These are phyloP conservation scores for Quercus agrifolia DNA, from an alignment of 306 rosid genomes.

Conservation along the genomic window DNA sequence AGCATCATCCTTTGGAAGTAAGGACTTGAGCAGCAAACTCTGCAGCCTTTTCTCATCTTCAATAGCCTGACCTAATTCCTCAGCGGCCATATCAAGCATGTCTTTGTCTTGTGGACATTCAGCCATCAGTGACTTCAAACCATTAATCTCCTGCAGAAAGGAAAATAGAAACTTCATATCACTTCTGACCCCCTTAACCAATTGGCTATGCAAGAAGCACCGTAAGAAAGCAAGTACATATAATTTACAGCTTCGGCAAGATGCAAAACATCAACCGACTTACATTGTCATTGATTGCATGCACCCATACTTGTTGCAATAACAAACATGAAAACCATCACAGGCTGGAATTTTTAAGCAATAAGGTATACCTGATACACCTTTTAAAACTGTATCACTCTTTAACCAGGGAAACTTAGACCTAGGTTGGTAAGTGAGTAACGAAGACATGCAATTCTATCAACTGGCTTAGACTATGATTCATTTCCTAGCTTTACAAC, in stretches of 20 bases:
- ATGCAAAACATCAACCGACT: background rate
- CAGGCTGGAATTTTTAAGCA: background rate
- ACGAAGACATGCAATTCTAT: background rate
- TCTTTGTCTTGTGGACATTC: constrained; percentile 81
- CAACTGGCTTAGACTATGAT: background rate
- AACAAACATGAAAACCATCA: background rate
- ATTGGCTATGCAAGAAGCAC: background rate
- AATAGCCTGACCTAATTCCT: constrained; percentile 58
- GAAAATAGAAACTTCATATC: constrained; percentile 10
- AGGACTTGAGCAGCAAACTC: constrained; percentile 54
- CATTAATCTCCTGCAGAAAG: constrained; percentile 59
- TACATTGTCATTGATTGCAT: background rate
- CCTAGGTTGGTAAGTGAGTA: background rate
- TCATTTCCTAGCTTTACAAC: background rate
- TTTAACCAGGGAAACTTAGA: too few species aligned
- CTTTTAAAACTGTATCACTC: background rate
- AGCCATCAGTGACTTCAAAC: constrained; percentile 57
- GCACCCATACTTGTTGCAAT: background rate
- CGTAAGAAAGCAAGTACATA: background rate
- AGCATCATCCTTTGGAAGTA: constrained; percentile 94
- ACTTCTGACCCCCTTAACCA: background rate
- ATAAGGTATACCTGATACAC: background rate
- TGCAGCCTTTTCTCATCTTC: constrained; percentile 63
- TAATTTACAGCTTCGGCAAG: background rate
- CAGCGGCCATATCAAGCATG: constrained; percentile 76